Evolutionary conservation across 2,329 filamentous ascomycete species (phyloP), one percentile per base, ranked within the genome.

Genomic region (Stenocarpella maydis): DNA sequence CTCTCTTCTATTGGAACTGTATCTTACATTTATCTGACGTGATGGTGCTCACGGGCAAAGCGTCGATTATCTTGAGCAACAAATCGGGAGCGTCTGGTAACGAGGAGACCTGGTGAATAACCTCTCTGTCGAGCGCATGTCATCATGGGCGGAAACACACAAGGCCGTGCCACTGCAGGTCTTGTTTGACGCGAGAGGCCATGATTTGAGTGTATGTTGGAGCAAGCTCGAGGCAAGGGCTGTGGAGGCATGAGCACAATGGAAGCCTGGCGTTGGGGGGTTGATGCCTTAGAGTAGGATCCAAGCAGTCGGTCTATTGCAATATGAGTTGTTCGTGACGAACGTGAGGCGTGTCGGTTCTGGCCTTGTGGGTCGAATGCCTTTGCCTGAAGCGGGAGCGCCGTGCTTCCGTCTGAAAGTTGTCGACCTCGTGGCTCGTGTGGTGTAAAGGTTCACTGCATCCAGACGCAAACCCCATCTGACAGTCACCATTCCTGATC

Each of bases 1-100:
- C 26, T 66, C 52, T 58, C 58, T 63, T 67, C 50, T 67, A 26
- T 58, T 55, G 64, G n/a, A 47, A 67, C 41, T 67, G 47, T 47
- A 67, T 55, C 52, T 37, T 67, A 67, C 64, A 28, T 45, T 58
- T 58, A 55, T 58, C 34, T 55, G 52, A 49, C 50, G 52, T 54
- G 64, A 50, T 34, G 12, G 31, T 49, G 49, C n/a, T n/a, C 14
- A 2, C n/a, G 37, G 52, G 39, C 28, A 39, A 54, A 15, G 49
- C 52, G 64, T 58, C 64, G 21, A 19, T 45, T 37, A 49, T 67
- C 15, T 47, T 53, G 26, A 65, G 47, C 64, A 37, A 37, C 28
- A 49, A 17, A 34, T 24, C 37, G 19, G 52, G 28, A 47, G 41
- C 31, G 39, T 2, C 28, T 49, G 52, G 64, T n/a, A 45, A 39